Evolutionary conservation across 768 basidiomycete species (phyloP), one percentile per base, ranked within the genome.

Genomic region (Boletus eberwhitei): DNA sequence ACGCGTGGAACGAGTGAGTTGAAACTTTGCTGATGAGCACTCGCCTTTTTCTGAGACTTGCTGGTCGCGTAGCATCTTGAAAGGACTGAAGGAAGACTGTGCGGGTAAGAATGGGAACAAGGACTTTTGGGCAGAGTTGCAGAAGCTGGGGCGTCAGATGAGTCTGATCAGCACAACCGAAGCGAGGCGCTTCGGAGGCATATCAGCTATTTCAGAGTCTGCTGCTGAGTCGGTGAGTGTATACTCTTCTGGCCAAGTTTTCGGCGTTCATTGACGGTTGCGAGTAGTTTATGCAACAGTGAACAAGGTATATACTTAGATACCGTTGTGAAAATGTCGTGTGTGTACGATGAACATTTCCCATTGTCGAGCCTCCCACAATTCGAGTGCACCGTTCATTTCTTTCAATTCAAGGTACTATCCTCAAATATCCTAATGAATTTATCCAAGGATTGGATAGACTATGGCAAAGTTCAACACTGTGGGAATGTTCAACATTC

Each of bases 1-100:
- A 88, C 42, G 81, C 80, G 32, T 93, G 90, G 90, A 93, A 93
- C 70, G 71, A 64, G 86, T 87, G 59, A 60, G 81, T 75, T 16
- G 36, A 43, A n/a, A 46, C 14, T 9, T 21, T 26, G 2, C 19
- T 50, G 29, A 31, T 39, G 12, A 1, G 5, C 16, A 4, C 7
- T 34, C 13, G 12, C 24, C n/a, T 58, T 50, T 56, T 35, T 50
- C 41, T 16, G 22, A 42, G 38, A 49, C 38, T 50, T 29, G 48
- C 22, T 43, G 8, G 31, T 21, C 49, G 43, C 32, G 6, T 48
- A 91, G 90, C 16, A 90, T 90, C 64, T 57, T 92, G 43, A 69
- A 64, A 14, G 75, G 82, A 21, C 71, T 93, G 19, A 85, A 82
- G 60, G 64, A 76, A 13, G 78, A 75, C 13, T 91, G 88, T 59